phyloP scores from a whole-genome alignment of 176 grass and related monocot species.

The Cenchrus americanus region DNA sequence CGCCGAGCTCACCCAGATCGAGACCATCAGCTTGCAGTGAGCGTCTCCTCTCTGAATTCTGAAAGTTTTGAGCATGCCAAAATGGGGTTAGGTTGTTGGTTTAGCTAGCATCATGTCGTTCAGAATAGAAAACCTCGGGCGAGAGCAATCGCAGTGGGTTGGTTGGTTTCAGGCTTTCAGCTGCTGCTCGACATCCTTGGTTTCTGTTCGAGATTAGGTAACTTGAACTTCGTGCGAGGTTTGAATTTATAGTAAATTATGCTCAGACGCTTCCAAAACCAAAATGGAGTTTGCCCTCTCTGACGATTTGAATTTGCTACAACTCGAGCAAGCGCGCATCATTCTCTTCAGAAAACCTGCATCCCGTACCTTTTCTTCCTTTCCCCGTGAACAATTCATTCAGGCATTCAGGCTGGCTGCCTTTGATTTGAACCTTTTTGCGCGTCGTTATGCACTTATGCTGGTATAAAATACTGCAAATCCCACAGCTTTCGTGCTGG shows the following conservation, averaged over 20 bases:
- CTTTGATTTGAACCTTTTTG: neutral
- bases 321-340: neutral
- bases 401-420: neutral
- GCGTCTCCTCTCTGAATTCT: neutral
- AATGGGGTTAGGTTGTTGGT: neutral
- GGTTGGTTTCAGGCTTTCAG: neutral
- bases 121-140: neutral
- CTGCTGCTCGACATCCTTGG: slow-evolving; percentile 9
- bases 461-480: neutral
- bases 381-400: neutral
- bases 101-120: neutral
- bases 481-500: neutral
- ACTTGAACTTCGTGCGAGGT: slow-evolving; percentile 4
- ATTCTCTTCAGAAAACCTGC: slow-evolving; percentile 1
- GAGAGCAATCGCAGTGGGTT: neutral
- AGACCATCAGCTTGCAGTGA: slow-evolving; percentile 73
- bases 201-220: slow-evolving; percentile 37
- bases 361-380: neutral
- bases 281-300: neutral
- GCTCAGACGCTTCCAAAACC: neutral
- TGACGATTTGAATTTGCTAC: neutral
- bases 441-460: neutral
- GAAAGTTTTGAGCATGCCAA: neutral
- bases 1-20: slow-evolving; percentile 77
- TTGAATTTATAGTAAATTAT: neutral